Conservation (phyloP, 495 filamentous ascomycete genomes). For the Haplographium delicatum region DNA sequence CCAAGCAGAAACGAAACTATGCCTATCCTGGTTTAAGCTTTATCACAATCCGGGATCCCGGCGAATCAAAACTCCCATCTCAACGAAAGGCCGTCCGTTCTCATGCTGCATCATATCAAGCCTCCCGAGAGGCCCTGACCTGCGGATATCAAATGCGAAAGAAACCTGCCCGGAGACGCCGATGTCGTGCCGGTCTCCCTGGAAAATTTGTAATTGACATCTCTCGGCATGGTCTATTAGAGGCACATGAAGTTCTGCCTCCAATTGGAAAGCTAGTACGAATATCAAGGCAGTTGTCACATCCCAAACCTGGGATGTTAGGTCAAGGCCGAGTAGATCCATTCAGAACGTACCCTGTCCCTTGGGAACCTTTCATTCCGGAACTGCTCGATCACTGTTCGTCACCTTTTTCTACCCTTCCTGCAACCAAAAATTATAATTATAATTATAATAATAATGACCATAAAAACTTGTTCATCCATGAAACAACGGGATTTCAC, state of each 20-base stretch:
- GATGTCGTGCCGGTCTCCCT: too few relatives aligned
- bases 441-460: too few relatives aligned
- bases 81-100: constrained; percentile 1
- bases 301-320: neutral
- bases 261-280: neutral
- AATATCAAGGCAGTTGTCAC: neutral
- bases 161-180: neutral
- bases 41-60: constrained; percentile 4
- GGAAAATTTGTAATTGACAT: too few relatives aligned
- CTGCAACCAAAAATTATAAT: too few relatives aligned
- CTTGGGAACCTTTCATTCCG: constrained; percentile 27
- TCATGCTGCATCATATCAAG: constrained; percentile 3
- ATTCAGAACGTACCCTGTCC: constrained; percentile 33
- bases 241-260: neutral
- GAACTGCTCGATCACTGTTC: constrained; percentile 38
- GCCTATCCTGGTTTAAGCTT: constrained; percentile 5
- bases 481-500: too few relatives aligned
- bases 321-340: constrained; percentile 37
- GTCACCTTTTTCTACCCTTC: too few relatives aligned
- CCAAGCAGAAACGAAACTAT: too few relatives aligned
- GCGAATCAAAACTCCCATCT: neutral
- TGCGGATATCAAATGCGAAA: neutral
- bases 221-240: neutral
- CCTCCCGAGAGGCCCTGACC: neutral
- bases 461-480: too few relatives aligned